Conservation (phyloP, 1,284 basidiomycete genomes). For the Cutaneotrichosporon sp. region DNA sequence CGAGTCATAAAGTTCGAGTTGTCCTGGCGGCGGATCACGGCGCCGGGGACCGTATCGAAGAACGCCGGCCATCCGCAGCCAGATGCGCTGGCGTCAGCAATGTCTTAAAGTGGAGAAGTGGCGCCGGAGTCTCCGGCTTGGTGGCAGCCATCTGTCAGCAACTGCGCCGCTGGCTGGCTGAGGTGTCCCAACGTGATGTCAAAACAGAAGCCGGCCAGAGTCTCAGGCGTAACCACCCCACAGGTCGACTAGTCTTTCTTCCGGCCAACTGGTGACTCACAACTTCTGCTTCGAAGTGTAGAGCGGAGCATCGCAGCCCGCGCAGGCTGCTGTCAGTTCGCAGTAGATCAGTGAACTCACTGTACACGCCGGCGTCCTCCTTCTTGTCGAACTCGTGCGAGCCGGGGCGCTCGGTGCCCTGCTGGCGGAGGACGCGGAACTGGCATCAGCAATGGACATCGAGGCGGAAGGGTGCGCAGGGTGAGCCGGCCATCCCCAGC, state of each 20-base stretch:
- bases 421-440: slow-evolving; percentile 83
- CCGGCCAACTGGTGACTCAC: slow-evolving; percentile 35
- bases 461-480: no score
- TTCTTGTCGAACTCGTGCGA: slow-evolving; percentile 76
- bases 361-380: slow-evolving; percentile 66
- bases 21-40: slow-evolving; percentile 64
- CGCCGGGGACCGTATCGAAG: slow-evolving; percentile 90
- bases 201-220: no score
- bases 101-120: no score
- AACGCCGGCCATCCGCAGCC: slow-evolving; percentile 98
- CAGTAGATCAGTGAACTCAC: slow-evolving; percentile 28
- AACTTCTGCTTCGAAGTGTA: slow-evolving; percentile 91
- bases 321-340: slow-evolving; percentile 37
- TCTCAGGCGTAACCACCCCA: no score
- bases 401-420: slow-evolving; percentile 79
- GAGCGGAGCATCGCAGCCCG: slow-evolving; percentile 58
- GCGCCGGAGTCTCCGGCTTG: no score
- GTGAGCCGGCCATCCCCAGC: not conserved
- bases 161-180: no score
- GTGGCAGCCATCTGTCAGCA: no score
- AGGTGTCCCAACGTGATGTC: no score
- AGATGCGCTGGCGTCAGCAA: slow-evolving; percentile 61
- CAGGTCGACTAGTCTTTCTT: no score
- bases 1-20: slow-evolving; percentile 54
- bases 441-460: slow-evolving; percentile 50